Evolutionary conservation across 495 filamentous ascomycete genomes (phyloP), one percentile per base, ranked within the genome.

Genomic region (Xylaria grammica): DNA sequence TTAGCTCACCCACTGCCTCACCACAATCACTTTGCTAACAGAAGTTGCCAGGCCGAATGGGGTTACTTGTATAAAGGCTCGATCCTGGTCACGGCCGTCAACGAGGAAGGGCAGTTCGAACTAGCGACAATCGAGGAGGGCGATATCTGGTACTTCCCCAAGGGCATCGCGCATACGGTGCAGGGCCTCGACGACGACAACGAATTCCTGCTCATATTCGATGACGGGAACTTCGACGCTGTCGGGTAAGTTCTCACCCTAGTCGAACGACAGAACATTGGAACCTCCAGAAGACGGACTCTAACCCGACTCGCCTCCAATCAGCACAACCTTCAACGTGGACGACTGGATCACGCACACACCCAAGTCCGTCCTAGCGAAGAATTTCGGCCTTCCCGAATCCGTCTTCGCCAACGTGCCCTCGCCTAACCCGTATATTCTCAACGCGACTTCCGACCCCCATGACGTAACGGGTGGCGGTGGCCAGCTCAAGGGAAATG

Each of bases 71-170:
- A 87, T 60, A 68, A 78, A 3, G 87, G 88, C 20, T 81, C 78
- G 24, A 78, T 89, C 5, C 69, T 83, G 3, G 72, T 89, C 13
- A 84, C 85, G 9, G 86, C 81, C 4, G 86, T 89, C 26, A 83
- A 89, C 67, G 82, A 89, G 69, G 73, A 85, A 52, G 86, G 87
- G 22, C 67, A 77, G 32, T 85, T 81, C 61, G 80, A 85, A 49
- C 81, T 84, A 22, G 81, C 85, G 44, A 81, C 75, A 45, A 80
- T 89, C 17, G 77, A 82, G 15, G 80, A 77, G 17, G 87, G 87
- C 9, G 88, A 89, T 61, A 83, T 88, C 49, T 90, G 87, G 87
- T 88, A 89, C 71, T 88, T 89, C 67, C 87, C 88, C 36, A 88
- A 88, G 66, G 87, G 87, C 26, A 75, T 81, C 10, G 85, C 85